Evolutionary conservation across 768 basidiomycete genomes (phyloP).

Genomic region (Mycena metata): DNA sequence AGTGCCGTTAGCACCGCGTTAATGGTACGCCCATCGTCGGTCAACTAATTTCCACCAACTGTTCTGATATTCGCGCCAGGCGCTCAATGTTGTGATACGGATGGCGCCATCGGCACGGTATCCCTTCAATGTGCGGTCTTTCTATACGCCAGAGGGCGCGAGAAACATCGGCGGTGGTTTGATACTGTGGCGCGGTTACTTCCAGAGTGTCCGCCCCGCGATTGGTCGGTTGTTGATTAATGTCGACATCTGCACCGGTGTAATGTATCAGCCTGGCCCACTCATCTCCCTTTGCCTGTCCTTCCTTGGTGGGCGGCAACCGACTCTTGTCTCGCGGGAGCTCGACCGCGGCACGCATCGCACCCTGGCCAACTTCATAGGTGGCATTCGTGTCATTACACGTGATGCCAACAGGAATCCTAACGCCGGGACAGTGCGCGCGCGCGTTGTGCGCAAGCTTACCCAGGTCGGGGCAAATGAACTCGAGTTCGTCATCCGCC

Average conservation of each 20-base stretch:
- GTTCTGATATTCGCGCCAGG: constrained; percentile 51
- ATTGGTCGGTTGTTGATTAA: constrained; percentile 72
- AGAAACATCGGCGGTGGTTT: constrained; percentile 66
- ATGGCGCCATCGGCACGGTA: constrained; percentile 73
- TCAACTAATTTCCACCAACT: neutral
- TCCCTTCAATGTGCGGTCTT: constrained; percentile 81
- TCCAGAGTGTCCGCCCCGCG: constrained; percentile 78
- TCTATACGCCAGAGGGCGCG: constrained; percentile 72
- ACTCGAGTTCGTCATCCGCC: constrained; percentile 67
- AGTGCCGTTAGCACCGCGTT: constrained; percentile 75
- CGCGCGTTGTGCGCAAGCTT: constrained; percentile 75
- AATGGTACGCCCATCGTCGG: constrained; percentile 56
- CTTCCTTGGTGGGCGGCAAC: too few species aligned
- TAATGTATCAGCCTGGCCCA: constrained; percentile 76
- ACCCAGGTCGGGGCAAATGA: constrained; percentile 65
- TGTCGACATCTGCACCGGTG: constrained; percentile 79
- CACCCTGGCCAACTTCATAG: constrained; percentile 69
- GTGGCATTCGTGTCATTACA: constrained; percentile 65
- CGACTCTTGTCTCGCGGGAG: too few species aligned
- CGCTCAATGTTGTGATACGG: constrained; percentile 77
- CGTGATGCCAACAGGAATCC: constrained; percentile 41
- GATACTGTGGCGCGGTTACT: constrained; percentile 80
- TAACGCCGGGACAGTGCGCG: constrained; percentile 43
- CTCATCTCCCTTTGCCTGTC: constrained; percentile 68
- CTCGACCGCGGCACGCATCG: too few species aligned